Percentiles rank a stretch among this genome's conserved stretches.
phyloP scores from a whole-genome alignment of 192 early-diverging fungal genomes.

The Coemansia sp. region DNA sequence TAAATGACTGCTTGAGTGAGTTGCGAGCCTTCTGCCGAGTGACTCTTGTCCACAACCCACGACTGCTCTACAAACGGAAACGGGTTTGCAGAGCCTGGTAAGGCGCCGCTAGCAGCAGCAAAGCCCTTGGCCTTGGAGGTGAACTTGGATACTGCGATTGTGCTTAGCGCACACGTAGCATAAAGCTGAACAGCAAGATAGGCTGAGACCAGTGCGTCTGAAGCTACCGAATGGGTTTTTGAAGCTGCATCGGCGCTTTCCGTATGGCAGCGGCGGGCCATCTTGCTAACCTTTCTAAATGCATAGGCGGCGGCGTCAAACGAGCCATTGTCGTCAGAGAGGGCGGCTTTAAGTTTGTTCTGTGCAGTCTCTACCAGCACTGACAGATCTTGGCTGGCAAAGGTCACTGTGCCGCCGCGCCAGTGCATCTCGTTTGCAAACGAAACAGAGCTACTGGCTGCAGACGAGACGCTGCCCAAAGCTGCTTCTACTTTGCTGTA shows the following conservation, averaged over 20 bases:
- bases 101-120: conserved; percentile 1
- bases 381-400: conserved; percentile 22
- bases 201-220: conserved; percentile 25
- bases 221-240: conserved; percentile 26
- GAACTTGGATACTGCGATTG: conserved; percentile 13
- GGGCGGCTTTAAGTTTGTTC: conserved; percentile 1
- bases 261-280: conserved; percentile 17
- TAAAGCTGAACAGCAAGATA: conserved; percentile 33
- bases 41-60: no score
- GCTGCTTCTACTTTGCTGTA: conserved; percentile 9
- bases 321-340: not conserved
- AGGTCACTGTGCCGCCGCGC: conserved; percentile 29
- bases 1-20: conserved; percentile 19
- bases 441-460: conserved; percentile 3
- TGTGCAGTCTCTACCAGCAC: conserved; percentile 11
- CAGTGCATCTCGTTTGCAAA: conserved; percentile 24
- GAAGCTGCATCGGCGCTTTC: conserved; percentile 23
- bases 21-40: no score
- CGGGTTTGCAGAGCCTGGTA: not conserved
- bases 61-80: not conserved
- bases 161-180: conserved; percentile 16
- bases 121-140: conserved; percentile 16
- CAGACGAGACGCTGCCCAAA: conserved; percentile 9
- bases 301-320: conserved; percentile 3
- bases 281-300: conserved; percentile 15